Evolutionary conservation across 2,329 filamentous ascomycete species (phyloP).

Genomic region (Akanthomyces muscarius): DNA sequence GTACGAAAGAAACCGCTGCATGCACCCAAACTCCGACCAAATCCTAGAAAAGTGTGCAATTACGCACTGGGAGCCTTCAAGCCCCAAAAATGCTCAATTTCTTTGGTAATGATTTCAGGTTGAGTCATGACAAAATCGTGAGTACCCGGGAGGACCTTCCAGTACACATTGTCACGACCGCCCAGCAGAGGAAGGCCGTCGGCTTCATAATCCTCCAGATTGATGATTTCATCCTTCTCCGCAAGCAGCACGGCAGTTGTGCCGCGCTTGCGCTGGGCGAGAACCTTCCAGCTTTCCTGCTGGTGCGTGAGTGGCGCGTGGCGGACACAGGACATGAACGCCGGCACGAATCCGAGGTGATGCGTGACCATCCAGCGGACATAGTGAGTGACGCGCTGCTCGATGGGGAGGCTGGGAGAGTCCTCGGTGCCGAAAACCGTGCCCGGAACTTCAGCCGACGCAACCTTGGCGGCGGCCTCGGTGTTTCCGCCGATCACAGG

Average conservation of each 20-base stretch:
- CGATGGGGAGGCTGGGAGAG: slow-evolving; percentile 35
- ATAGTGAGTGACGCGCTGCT: slow-evolving; percentile 45
- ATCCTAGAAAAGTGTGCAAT: background rate
- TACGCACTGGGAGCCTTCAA: background rate
- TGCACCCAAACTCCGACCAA: background rate
- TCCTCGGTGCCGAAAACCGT: background rate
- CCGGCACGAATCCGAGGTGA: slow-evolving; percentile 55
- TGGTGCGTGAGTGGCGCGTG: slow-evolving; percentile 52
- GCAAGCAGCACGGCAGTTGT: slow-evolving; percentile 52
- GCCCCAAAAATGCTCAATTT: slow-evolving; percentile 47
- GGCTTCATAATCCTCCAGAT: slow-evolving; percentile 44
- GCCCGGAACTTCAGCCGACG: slow-evolving; percentile 27
- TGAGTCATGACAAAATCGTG: slow-evolving; percentile 64
- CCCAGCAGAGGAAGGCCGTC: slow-evolving; percentile 50
- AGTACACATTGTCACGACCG: slow-evolving; percentile 45
- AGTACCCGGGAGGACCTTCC: slow-evolving; percentile 49
- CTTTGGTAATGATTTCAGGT: slow-evolving; percentile 38
- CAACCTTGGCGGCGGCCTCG: slow-evolving; percentile 35
- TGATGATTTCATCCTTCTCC: slow-evolving; percentile 48
- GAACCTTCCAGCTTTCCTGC: slow-evolving; percentile 45
- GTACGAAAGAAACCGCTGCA: background rate
- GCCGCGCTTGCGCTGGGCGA: slow-evolving; percentile 39
- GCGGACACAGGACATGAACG: slow-evolving; percentile 56
- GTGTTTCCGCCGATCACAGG: slow-evolving; percentile 35
- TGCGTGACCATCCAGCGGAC: slow-evolving; percentile 56